A percentile compares a stretch with the other conserved stretches of the same genome.
phyloP scores from a whole-genome alignment of 2,329 filamentous ascomycete species.

The Alternaria triticimaculans region DNA sequence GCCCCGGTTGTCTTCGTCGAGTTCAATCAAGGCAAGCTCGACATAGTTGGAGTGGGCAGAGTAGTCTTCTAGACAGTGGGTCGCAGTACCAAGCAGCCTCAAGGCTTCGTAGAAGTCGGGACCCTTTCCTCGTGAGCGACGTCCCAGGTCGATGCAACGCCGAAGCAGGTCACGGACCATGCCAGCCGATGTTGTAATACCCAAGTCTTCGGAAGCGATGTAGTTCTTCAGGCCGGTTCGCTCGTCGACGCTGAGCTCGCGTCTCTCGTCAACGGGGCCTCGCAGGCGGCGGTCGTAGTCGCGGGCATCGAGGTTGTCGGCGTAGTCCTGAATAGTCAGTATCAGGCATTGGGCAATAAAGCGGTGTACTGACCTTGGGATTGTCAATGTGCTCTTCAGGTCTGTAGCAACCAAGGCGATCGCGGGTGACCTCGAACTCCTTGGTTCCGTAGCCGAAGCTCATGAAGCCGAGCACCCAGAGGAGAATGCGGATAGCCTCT shows the following conservation, averaged over 20 bases:
- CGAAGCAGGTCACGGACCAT: conserved; percentile 77
- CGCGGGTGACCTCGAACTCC: conserved; percentile 84
- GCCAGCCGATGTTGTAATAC: conserved; percentile 81
- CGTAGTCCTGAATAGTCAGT: conserved; percentile 66
- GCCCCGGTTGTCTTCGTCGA: conserved; percentile 70
- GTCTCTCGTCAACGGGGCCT: conserved; percentile 77
- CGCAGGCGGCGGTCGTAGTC: conserved; percentile 82
- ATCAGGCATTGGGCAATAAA: background rate
- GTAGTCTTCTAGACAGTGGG: conserved; percentile 89
- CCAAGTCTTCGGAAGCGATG: conserved; percentile 81
- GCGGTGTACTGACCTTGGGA: conserved; percentile 58
- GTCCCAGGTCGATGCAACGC: conserved; percentile 78
- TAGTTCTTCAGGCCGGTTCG: conserved; percentile 80
- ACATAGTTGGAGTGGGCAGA: conserved; percentile 93
- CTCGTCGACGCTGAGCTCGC: conserved; percentile 80
- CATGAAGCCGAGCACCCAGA: conserved; percentile 90
- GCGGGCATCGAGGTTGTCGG: conserved; percentile 84
- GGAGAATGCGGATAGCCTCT: conserved; percentile 86
- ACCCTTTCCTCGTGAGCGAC: conserved; percentile 73
- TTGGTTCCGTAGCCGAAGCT: conserved; percentile 83
- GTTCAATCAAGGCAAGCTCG: conserved; percentile 84
- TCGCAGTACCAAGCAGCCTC: conserved; percentile 82
- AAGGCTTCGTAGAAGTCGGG: conserved; percentile 87
- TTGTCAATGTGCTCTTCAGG: conserved; percentile 77
- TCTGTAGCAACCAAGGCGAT: conserved; percentile 80